Conservation (phyloP, 805 yeast species). For the Schwanniomyces pseudopolymorphus region DNA sequence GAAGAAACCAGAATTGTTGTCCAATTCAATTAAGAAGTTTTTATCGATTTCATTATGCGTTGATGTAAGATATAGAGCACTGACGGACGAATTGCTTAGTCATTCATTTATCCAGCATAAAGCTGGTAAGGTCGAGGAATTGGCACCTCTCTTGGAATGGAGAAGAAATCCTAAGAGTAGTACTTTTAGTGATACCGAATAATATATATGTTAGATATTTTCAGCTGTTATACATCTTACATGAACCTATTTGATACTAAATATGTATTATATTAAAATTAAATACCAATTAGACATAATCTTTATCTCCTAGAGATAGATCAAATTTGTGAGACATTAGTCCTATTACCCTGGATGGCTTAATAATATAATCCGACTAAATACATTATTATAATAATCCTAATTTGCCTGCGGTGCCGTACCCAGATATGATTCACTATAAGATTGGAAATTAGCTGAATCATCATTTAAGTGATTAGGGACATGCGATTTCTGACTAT, state of each 20-base stretch:
- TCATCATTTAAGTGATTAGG: neutral
- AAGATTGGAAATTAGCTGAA: neutral
- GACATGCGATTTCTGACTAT: neutral
- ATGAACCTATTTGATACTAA: neutral
- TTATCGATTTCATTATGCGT: constrained; percentile 90
- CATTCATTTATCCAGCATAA: constrained; percentile 66
- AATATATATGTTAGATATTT: neutral
- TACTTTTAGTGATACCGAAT: constrained; percentile 4
- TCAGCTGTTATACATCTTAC: too few relatives aligned
- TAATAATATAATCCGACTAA: neutral
- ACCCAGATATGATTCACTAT: neutral
- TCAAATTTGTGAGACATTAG: neutral
- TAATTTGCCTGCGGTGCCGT: neutral
- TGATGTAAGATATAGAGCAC: constrained; percentile 88
- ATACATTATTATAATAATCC: neutral
- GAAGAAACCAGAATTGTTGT: constrained; percentile 65
- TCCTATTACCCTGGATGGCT: neutral
- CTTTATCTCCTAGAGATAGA: too few relatives aligned
- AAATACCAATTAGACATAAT: too few relatives aligned
- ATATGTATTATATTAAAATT: neutral
- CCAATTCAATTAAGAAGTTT: constrained; percentile 78
- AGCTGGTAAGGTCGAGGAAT: constrained; percentile 59
- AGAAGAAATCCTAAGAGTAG: constrained; percentile 19
- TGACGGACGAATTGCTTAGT: constrained; percentile 80
- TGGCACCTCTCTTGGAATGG: constrained; percentile 60